These are phyloP conservation scores for Exophiala alcalophila DNA, from an alignment of 2,329 filamentous ascomycete genomes.

Conservation along the genomic window DNA sequence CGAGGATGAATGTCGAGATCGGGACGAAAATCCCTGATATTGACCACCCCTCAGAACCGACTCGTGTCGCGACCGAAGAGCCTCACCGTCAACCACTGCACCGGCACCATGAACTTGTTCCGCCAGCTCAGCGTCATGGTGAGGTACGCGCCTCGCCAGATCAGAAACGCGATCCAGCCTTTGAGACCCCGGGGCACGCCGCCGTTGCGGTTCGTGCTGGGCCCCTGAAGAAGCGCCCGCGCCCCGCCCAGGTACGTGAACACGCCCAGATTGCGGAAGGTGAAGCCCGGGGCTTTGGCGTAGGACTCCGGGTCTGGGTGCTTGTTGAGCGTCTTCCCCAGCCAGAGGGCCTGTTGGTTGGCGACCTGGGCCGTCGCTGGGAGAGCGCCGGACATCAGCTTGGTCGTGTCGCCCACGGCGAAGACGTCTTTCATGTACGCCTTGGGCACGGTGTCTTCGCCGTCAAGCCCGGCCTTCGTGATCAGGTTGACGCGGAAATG, in stretches of 20 bases:
- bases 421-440: slow-evolving; percentile 54
- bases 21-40: no score
- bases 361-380: slow-evolving; percentile 61
- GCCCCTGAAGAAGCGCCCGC: slow-evolving; percentile 56
- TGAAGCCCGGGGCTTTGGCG: slow-evolving; percentile 41
- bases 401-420: slow-evolving; percentile 56
- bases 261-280: slow-evolving; percentile 56
- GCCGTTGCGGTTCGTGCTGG: slow-evolving; percentile 30
- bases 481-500: slow-evolving; percentile 56
- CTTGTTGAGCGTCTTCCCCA: slow-evolving; percentile 54
- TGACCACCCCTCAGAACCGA: slow-evolving; percentile 35
- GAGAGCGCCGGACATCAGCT: slow-evolving; percentile 48
- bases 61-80: slow-evolving; percentile 46
- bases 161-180: slow-evolving; percentile 41
- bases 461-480: slow-evolving; percentile 29
- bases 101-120: slow-evolving; percentile 42
- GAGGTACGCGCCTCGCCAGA: slow-evolving; percentile 47
- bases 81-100: slow-evolving; percentile 44
- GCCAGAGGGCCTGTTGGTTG: slow-evolving; percentile 57
- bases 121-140: slow-evolving; percentile 49
- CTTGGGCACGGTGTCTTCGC: slow-evolving; percentile 29
- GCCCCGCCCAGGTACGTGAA: slow-evolving; percentile 60
- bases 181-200: slow-evolving; percentile 40
- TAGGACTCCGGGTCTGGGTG: slow-evolving; percentile 26
- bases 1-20: no score